Evolutionary conservation across 768 basidiomycete genomes (phyloP).

Genomic region (Phlebiopsis gigantea): DNA sequence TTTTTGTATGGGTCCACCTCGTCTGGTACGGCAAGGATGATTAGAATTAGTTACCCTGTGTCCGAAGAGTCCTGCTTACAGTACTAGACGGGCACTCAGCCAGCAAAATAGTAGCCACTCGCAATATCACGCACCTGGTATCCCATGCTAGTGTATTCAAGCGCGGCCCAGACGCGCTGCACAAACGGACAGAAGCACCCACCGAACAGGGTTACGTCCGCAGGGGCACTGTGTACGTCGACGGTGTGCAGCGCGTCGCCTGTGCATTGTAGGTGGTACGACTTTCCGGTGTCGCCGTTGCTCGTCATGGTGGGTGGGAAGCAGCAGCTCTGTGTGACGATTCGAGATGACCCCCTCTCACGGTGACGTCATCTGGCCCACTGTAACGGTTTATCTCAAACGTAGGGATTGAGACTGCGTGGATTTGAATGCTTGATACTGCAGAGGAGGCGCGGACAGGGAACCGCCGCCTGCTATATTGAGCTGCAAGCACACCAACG

Average conservation of each 20-base stretch:
- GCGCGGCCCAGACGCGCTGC: slow-evolving; percentile 71
- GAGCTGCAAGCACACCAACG: too few relatives aligned
- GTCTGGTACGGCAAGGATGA: slow-evolving; percentile 34
- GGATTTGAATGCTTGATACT: too few relatives aligned
- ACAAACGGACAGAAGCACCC: slow-evolving; percentile 81
- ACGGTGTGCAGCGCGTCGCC: slow-evolving; percentile 54
- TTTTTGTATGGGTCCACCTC: slow-evolving; percentile 85
- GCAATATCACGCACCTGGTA: slow-evolving; percentile 51
- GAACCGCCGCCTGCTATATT: too few relatives aligned
- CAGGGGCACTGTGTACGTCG: slow-evolving; percentile 37
- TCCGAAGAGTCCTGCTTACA: slow-evolving; percentile 21
- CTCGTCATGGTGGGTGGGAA: slow-evolving; percentile 16
- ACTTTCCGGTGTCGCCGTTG: slow-evolving; percentile 32
- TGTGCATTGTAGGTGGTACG: slow-evolving; percentile 37
- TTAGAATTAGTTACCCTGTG: not conserved
- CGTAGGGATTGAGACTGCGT: too few relatives aligned
- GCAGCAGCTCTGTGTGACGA: not conserved
- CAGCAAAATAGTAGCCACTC: not conserved
- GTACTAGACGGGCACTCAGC: slow-evolving; percentile 26
- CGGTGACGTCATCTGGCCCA: not conserved
- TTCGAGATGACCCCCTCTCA: not conserved
- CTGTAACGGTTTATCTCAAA: too few relatives aligned
- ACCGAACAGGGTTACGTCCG: slow-evolving; percentile 63
- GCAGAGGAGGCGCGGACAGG: too few relatives aligned
- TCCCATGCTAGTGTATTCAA: slow-evolving; percentile 64